Conservation (phyloP, 2,329 filamentous ascomycete species). For the Aureobasidium melanogenum region DNA sequence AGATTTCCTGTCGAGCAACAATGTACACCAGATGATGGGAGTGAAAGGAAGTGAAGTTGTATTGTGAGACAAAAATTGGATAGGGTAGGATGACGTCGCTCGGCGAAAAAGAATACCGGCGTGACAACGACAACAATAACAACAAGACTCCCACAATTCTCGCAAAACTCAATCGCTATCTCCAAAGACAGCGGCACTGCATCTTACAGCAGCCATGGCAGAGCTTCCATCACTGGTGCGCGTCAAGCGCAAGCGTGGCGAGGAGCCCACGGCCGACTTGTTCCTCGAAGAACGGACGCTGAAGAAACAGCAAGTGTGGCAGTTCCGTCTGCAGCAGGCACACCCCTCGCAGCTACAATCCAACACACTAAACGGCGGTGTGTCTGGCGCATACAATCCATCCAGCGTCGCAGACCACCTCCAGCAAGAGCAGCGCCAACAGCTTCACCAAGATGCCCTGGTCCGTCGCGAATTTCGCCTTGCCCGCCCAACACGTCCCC, state of each 20-base stretch:
- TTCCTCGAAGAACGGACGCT: conserved; percentile 16
- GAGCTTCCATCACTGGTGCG: conserved; percentile 42
- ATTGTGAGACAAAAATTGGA: too few relatives aligned
- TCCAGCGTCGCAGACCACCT: neutral
- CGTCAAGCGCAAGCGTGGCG: conserved; percentile 49
- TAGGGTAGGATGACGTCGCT: neutral
- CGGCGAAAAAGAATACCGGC: too few relatives aligned
- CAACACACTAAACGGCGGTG: neutral
- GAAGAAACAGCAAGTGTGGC: conserved; percentile 15
- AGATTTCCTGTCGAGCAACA: neutral
- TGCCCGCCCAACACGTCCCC: conserved; percentile 2
- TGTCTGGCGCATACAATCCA: neutral
- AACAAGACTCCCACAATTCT: neutral
- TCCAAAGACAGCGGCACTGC: neutral
- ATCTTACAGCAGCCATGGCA: conserved; percentile 27
- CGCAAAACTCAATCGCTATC: neutral
- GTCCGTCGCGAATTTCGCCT: conserved; percentile 11
- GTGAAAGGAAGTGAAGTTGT: neutral
- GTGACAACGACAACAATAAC: neutral
- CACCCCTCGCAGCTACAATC: conserved; percentile 4
- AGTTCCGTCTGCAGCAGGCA: conserved; percentile 12
- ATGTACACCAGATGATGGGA: neutral
- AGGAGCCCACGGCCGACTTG: conserved; percentile 33
- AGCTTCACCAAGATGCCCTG: neutral
- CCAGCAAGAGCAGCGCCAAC: neutral